These are phyloP conservation scores for Acer campestre DNA, from an alignment of 345 rosid species.

Conservation along the genomic window DNA sequence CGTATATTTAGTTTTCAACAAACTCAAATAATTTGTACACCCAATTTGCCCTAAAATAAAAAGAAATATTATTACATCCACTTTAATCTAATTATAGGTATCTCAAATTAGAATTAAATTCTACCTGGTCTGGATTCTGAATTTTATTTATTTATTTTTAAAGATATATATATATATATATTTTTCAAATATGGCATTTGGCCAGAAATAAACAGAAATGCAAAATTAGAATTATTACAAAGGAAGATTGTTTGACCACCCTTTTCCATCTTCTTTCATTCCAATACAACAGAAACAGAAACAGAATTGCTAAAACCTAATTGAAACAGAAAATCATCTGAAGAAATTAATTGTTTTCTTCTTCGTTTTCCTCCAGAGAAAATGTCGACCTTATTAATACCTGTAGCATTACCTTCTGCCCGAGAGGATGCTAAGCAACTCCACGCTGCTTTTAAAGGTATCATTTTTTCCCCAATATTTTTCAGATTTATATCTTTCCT, in stretches of 20 bases:
- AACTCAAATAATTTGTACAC: too few relatives aligned
- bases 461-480: not conserved
- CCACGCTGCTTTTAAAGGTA: slow-evolving; percentile 64
- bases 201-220: not conserved
- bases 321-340: not conserved
- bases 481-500: not conserved
- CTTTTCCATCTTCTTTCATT: not conserved
- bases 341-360: not conserved
- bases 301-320: too few relatives aligned
- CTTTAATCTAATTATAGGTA: too few relatives aligned
- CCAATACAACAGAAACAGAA: not conserved
- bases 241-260: not conserved
- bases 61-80: too few relatives aligned
- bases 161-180: too few relatives aligned
- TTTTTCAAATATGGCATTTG: not conserved
- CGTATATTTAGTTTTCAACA: too few relatives aligned
- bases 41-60: too few relatives aligned
- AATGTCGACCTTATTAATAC: slow-evolving; percentile 50
- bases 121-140: not conserved
- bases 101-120: too few relatives aligned
- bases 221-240: not conserved
- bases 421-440: slow-evolving; percentile 62
- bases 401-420: slow-evolving; percentile 36
- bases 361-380: not conserved
- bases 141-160: too few relatives aligned